These are phyloP conservation scores for Phyllosticta citribraziliensis DNA, from an alignment of 2,329 filamentous ascomycete genomes.

Conservation along the genomic window DNA sequence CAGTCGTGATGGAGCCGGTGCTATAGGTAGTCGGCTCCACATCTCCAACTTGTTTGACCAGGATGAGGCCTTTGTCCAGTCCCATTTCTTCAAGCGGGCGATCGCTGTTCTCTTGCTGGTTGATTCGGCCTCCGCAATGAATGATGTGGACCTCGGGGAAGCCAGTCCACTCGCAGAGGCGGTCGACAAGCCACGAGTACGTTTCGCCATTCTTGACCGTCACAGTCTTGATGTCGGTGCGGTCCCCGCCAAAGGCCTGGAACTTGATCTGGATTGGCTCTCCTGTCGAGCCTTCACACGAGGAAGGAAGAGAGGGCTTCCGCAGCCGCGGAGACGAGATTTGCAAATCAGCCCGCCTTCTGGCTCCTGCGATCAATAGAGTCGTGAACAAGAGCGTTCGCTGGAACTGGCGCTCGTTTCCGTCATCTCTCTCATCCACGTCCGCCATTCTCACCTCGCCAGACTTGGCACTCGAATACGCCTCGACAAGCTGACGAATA, in stretches of 20 bases:
- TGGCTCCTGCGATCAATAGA: conserved; percentile 15
- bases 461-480: conserved; percentile 2
- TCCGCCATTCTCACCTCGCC: conserved; percentile 2
- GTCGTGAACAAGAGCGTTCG: conserved; percentile 27
- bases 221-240: conserved; percentile 50
- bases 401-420: conserved; percentile 18
- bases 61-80: conserved; percentile 18
- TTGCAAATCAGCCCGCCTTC: background rate
- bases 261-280: conserved; percentile 60
- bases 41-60: background rate
- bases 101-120: conserved; percentile 41
- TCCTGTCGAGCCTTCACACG: conserved; percentile 48
- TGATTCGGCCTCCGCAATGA: conserved; percentile 56
- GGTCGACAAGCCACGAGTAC: conserved; percentile 45
- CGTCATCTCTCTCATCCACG: background rate
- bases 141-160: conserved; percentile 70
- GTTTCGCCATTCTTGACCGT: conserved; percentile 63
- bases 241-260: conserved; percentile 58
- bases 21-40: background rate
- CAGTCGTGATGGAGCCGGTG: conserved; percentile 19
- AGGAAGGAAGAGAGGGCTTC: conserved; percentile 32
- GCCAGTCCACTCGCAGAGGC: conserved; percentile 57
- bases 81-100: background rate
- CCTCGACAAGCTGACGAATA: conserved; percentile 38
- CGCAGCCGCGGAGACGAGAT: background rate